These are phyloP conservation scores for Curvularia eragrostidis DNA, from an alignment of 2,329 filamentous ascomycete species.

Conservation along the genomic window DNA sequence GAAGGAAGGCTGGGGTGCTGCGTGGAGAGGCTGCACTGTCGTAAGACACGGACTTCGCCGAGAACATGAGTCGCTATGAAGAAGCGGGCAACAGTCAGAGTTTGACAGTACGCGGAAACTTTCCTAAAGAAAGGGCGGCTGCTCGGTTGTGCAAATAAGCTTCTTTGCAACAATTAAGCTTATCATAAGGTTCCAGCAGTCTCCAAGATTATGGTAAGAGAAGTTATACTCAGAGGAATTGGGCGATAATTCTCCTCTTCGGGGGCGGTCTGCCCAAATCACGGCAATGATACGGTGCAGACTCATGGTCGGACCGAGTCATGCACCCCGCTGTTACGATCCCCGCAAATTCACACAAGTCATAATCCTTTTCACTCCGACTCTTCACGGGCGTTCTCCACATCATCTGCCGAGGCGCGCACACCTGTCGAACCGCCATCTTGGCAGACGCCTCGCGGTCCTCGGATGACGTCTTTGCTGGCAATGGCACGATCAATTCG, in stretches of 20 bases:
- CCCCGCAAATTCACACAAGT: slow-evolving; percentile 10
- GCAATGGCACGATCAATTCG: slow-evolving; percentile 21
- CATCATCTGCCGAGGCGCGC: slow-evolving; percentile 22
- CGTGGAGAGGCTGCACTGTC: slow-evolving; percentile 14
- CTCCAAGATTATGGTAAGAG: not conserved
- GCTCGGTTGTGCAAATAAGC: not conserved
- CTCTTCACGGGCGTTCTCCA: slow-evolving; percentile 13
- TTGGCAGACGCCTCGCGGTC: slow-evolving; percentile 31
- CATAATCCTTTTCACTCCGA: slow-evolving; percentile 5
- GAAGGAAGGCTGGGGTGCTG: slow-evolving; percentile 1
- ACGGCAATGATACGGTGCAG: not conserved
- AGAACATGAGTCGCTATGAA: slow-evolving; percentile 4
- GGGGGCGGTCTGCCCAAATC: not conserved
- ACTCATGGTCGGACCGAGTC: slow-evolving; percentile 2
- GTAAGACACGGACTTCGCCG: slow-evolving; percentile 5
- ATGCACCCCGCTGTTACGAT: slow-evolving; percentile 5
- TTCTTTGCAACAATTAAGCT: not conserved
- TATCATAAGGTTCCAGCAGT: not conserved
- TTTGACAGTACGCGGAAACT: not conserved
- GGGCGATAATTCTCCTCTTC: not conserved
- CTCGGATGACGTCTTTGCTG: slow-evolving; percentile 12
- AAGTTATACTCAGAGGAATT: not conserved
- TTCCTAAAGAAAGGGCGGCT: not conserved
- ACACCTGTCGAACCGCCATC: slow-evolving; percentile 24
- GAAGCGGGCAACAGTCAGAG: not conserved